Evolutionary conservation across 495 filamentous ascomycete genomes (phyloP), one percentile per base, ranked within the genome.

Genomic region (Podospora bellae-mahoneyi): DNA sequence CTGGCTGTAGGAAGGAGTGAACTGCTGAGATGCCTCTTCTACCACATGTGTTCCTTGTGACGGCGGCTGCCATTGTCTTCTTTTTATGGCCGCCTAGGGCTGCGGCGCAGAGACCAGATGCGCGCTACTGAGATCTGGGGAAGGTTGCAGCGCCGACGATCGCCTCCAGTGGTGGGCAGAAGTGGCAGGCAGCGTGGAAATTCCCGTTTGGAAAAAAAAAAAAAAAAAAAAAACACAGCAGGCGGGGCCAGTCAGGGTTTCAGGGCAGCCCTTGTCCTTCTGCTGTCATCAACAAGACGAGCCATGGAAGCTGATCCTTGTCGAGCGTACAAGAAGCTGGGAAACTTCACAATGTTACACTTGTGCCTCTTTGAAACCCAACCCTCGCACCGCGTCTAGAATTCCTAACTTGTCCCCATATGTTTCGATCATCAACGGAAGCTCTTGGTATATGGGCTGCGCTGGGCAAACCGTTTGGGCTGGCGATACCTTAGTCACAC

Each of bases 201-300:
- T 64, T 58, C 60, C 65, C 59, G 67, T 64, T 65, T 60, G 68
- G 68, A 73, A 68, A 65, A 64, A 68, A 70, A 20, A 20, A 64
- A 68, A 70, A 20, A 20, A 66, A 66, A 69, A 39, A 65, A 65
- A 32, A 62, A 23, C 23, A 23, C 27, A 32, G 1, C 30, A 28
- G 20, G 61, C 34, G 30, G 61, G 61, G n/a, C 27, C 61, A 58
- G 55, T 58, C 55, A 20, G n/a, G 23, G 55, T 58, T 19, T 58
- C 55, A 58, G 55, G 55, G 55, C 55, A 20, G 55, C 9, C 55
- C 55, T 58, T 58, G 55, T 58, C 55, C 18, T 58, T 58, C 55
- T 13, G 55, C 55, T 58, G 55, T 58, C 55, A 20, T 58, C n/a
- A 58, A 19, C 9, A 58, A 26, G 23, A 26, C 13, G 23, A 5